Conservation (phyloP, 495 filamentous ascomycete genomes). For the Jackrogersella multiformis region DNA sequence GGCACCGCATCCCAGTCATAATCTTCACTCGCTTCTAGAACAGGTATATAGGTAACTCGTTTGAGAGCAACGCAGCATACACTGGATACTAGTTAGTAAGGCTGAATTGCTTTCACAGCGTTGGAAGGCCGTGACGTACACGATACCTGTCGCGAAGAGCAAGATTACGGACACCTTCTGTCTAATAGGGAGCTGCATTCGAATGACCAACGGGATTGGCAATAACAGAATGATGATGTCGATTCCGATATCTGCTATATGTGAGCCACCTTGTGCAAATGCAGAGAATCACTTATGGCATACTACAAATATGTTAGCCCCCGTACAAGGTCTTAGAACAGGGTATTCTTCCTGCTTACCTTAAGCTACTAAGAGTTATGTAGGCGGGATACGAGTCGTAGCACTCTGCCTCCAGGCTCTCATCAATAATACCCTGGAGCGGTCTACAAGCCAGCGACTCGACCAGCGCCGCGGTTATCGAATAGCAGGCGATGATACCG, state of each 20-base stretch:
- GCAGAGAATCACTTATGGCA: neutral
- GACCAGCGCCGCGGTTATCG: slow-evolving; percentile 23
- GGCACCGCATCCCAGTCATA: slow-evolving; percentile 35
- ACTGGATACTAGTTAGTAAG: slow-evolving; percentile 4
- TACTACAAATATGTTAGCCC: slow-evolving; percentile 21
- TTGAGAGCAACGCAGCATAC: slow-evolving; percentile 30
- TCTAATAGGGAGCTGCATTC: slow-evolving; percentile 56
- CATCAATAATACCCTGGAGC: slow-evolving; percentile 24
- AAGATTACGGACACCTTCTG: slow-evolving; percentile 59
- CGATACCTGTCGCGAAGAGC: slow-evolving; percentile 60
- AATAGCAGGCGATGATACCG: slow-evolving; percentile 20
- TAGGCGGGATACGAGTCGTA: slow-evolving; percentile 36
- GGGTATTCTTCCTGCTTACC: neutral
- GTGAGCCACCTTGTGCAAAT: neutral
- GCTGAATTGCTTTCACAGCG: neutral
- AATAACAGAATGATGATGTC: slow-evolving; percentile 53
- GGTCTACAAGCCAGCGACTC: slow-evolving; percentile 30
- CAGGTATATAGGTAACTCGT: slow-evolving; percentile 29
- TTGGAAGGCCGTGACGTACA: slow-evolving; percentile 51
- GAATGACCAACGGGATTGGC: slow-evolving; percentile 60
- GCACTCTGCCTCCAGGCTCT: slow-evolving; percentile 26
- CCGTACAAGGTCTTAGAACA: neutral
- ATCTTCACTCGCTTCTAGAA: slow-evolving; percentile 29
- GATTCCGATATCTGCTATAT: slow-evolving; percentile 45
- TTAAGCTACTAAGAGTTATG: slow-evolving; percentile 28